Percentiles rank a stretch among this genome's conserved stretches.
Conservation (phyloP, 805 yeast species). For the Metschnikowia santaceciliae region DNA sequence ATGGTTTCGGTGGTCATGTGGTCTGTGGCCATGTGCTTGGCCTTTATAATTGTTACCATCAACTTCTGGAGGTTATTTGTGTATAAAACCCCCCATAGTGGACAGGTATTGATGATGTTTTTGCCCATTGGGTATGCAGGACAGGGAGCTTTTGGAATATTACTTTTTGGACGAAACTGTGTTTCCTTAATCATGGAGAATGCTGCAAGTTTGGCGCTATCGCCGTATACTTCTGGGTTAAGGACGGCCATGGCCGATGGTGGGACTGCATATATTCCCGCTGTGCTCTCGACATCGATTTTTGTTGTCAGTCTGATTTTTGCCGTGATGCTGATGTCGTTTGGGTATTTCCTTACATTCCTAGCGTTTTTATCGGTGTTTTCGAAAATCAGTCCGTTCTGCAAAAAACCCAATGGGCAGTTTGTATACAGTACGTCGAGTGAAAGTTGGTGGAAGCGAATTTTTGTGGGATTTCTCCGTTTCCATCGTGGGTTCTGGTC, state of each 20-base stretch:
- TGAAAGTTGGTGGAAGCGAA: slow-evolving; percentile 7
- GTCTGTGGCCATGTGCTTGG: slow-evolving; percentile 64
- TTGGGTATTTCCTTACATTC: slow-evolving; percentile 52
- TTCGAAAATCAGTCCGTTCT: slow-evolving; percentile 42
- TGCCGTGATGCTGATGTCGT: slow-evolving; percentile 43
- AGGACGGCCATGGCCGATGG: neutral
- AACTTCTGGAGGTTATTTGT: slow-evolving; percentile 58
- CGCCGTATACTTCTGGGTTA: slow-evolving; percentile 12
- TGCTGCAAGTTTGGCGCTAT: slow-evolving; percentile 3
- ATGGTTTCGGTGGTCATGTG: slow-evolving; percentile 56
- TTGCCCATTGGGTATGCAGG: slow-evolving; percentile 83
- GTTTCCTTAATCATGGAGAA: slow-evolving; percentile 19
- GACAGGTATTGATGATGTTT: slow-evolving; percentile 59
- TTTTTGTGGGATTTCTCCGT: slow-evolving; percentile 18
- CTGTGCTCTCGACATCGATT: slow-evolving; percentile 11
- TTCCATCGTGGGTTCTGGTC: slow-evolving; percentile 55
- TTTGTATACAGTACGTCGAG: slow-evolving; percentile 17
- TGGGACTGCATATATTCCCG: slow-evolving; percentile 2
- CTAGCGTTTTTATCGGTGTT: slow-evolving; percentile 32
- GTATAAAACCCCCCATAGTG: slow-evolving; percentile 55
- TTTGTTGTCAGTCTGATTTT: slow-evolving; percentile 24
- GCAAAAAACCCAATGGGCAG: slow-evolving; percentile 23
- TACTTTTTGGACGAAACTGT: slow-evolving; percentile 48
- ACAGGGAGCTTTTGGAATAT: slow-evolving; percentile 72
- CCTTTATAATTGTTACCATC: slow-evolving; percentile 51